Evolutionary conservation across 495 filamentous ascomycete species (phyloP), one percentile per base, ranked within the genome.

Genomic region (Staphylotrichum longicolle): DNA sequence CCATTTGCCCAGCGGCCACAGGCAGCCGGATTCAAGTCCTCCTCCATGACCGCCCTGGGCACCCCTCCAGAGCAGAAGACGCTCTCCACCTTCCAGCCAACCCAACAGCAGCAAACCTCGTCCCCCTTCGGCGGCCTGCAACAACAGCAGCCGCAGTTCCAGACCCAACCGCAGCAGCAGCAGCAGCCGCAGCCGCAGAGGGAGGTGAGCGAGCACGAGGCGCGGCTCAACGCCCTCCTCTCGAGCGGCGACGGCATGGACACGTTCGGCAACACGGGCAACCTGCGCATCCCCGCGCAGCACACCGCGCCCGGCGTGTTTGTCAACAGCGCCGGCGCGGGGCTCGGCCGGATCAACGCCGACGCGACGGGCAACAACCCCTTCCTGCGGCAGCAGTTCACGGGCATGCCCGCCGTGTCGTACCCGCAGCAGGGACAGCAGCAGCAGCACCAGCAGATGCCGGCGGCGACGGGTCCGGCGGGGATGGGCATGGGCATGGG

Each of bases 231-330:
- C 66, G 85, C 89, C n/a, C 87, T 99, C 11, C 84, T 99, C 48
- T 83, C 89, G 7, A 80, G 80, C 30, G 92, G 94, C 59, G 95
- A 97, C 48, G 94, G 94, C 30, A 87, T 91, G 77, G 94, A 99
- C 71, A 98, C 95, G 1, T 99, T 96, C 72, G 94, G 94, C 55
- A 99, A 99, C 69, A 89, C 88, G 44, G 94, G 94, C 57, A 87
- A 98, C 57, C 81, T 96, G 37, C 91, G 94, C 73, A 96, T 99
- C 65, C 95, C 94, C 2, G 86, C 94, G 40, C 94, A 99, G 73
- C 94, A 99, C 75, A 99, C 94, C 0, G 92, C 94, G 1, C 95
- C 95, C 3, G 94, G 94, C 35, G 96, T 90, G 3, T 99, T 98
- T 68, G 89, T 99, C 75, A 99, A 97, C 76, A 93, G 88, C 63